Evolutionary conservation across 352 stramenopile genomes (phyloP), one percentile per base, ranked within the genome.

Genomic region (Thalassiosira ordinaria): DNA sequence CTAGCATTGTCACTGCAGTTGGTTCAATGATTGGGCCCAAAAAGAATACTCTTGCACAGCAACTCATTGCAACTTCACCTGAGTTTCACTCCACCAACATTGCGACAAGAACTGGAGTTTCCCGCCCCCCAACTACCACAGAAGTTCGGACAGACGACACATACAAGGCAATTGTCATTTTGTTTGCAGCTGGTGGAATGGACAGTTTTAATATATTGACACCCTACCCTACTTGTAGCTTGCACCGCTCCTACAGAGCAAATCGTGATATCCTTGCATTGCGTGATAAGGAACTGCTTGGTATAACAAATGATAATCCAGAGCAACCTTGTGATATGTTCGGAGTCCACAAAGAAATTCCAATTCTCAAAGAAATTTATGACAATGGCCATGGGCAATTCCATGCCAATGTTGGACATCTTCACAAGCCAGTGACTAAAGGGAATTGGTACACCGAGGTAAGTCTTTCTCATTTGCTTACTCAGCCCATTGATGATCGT

Each of bases 51-150:
- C 67, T 84, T 16, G 84, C 80, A 14, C 64, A 91, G 46, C 87
- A 91, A 59, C 65, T 95, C 11, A 86, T 94, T 53, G 61, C 73
- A n/a, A 72, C 68, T 18, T 68, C 87, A 11, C 85, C 88, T 31
- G 85, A 93, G 47, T 93, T 89, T 72, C 82, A 92, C 16, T 80
- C 71, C 16, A 90, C 82, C 0, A 80, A 79, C 27, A 20, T 75
- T 33, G 47, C 62, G 29, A 35, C 53, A 52, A 82, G 66, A 41
- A 78, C 11, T 41, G 65, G 46, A 3, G 70, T 20, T 35, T n/a
- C 20, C 16, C 64, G 56, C 26, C 1, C 5, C 33, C 27, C 63
- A 29, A 66, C 55, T 20, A 60, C 31, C 9, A 44, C 26, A 11
- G 37, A 52, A 55, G 24, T 59, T 31, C 22, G 2, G 52, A 46